A percentile compares a stretch with the other conserved stretches of the same genome.
These are phyloP conservation scores for Zelonia costaricensis DNA, from an alignment of 208 protist genomes.

Conservation along the genomic window DNA sequence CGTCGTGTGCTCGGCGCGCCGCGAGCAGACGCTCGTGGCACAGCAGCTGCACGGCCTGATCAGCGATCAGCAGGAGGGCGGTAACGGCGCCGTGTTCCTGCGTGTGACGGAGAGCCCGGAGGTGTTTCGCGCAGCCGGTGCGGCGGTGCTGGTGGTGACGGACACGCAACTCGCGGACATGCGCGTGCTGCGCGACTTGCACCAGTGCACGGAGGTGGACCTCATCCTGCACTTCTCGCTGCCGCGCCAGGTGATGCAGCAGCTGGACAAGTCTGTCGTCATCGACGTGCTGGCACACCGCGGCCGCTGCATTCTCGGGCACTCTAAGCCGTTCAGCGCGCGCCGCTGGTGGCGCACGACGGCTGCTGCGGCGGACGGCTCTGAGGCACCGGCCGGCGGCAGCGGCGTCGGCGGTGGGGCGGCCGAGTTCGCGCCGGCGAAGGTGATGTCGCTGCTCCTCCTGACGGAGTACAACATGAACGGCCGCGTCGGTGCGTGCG, in stretches of 20 bases:
- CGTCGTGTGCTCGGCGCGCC: slow-evolving; percentile 47
- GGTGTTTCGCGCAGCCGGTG: slow-evolving; percentile 33
- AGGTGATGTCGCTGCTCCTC: slow-evolving; percentile 34
- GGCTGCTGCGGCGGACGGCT: background rate
- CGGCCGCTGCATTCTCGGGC: slow-evolving; percentile 31
- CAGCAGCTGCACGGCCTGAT: slow-evolving; percentile 28
- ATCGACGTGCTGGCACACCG: slow-evolving; percentile 43
- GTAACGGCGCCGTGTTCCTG: slow-evolving; percentile 9
- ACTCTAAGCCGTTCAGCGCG: slow-evolving; percentile 15
- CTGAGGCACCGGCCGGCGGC: background rate
- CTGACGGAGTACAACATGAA: slow-evolving; percentile 67
- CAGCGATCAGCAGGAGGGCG: slow-evolving; percentile 17
- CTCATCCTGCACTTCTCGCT: slow-evolving; percentile 64
- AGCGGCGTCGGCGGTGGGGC: background rate
- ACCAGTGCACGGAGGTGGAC: slow-evolving; percentile 22
- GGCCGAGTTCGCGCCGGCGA: slow-evolving; percentile 9
- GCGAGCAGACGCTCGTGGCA: slow-evolving; percentile 61
- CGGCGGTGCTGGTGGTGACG: slow-evolving; percentile 54
- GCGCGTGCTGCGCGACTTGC: slow-evolving; percentile 27
- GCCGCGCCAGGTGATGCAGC: slow-evolving; percentile 41
- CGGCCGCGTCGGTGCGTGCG: slow-evolving; percentile 39
- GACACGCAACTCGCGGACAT: slow-evolving; percentile 50
- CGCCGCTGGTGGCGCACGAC: slow-evolving; percentile 19
- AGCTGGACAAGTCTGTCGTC: slow-evolving; percentile 44
- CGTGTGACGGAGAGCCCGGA: slow-evolving; percentile 37